Evolutionary conservation across 495 filamentous ascomycete species (phyloP).

Genomic region (Penicillium samsonianum): DNA sequence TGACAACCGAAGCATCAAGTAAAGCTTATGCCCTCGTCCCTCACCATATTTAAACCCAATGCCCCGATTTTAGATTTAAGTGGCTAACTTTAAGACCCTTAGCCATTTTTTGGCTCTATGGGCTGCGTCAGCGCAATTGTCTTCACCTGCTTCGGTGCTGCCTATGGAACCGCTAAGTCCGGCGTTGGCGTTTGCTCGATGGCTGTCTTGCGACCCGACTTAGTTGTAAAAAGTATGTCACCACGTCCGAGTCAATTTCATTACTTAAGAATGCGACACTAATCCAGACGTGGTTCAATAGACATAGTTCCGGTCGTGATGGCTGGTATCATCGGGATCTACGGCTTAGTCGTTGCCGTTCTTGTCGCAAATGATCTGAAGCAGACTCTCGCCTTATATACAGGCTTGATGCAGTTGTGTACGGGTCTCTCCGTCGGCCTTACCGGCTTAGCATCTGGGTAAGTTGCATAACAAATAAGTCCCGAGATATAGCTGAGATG

Average conservation of each 20-base stretch:
- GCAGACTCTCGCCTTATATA: conserved; percentile 83
- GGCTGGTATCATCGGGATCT: conserved; percentile 99
- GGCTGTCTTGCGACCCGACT: conserved; percentile 94
- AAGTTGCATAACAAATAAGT: conserved; percentile 29
- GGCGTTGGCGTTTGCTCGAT: conserved; percentile 97
- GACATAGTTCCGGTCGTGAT: conserved; percentile 99
- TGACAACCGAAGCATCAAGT: conserved; percentile 2
- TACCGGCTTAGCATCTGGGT: conserved; percentile 94
- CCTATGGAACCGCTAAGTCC: conserved; percentile 98
- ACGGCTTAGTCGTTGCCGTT: conserved; percentile 97
- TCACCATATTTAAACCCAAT: background rate
- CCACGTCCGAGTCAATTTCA: too few species aligned
- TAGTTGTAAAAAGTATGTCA: conserved; percentile 99
- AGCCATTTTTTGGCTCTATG: conserved; percentile 99
- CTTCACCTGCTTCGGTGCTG: conserved; percentile 97
- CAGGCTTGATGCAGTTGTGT: conserved; percentile 94
- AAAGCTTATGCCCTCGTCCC: too few species aligned
- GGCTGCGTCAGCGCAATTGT: conserved; percentile 97
- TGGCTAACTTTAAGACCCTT: conserved; percentile 27
- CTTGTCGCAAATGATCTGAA: conserved; percentile 88
- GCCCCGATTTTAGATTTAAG: background rate
- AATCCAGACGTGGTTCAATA: conserved; percentile 31
- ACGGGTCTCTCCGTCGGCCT: conserved; percentile 95
- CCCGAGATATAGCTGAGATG: background rate
- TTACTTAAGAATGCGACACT: too few species aligned